These are phyloP conservation scores for Argentina anserina DNA, from an alignment of 306 rosid genomes.

Conservation along the genomic window DNA sequence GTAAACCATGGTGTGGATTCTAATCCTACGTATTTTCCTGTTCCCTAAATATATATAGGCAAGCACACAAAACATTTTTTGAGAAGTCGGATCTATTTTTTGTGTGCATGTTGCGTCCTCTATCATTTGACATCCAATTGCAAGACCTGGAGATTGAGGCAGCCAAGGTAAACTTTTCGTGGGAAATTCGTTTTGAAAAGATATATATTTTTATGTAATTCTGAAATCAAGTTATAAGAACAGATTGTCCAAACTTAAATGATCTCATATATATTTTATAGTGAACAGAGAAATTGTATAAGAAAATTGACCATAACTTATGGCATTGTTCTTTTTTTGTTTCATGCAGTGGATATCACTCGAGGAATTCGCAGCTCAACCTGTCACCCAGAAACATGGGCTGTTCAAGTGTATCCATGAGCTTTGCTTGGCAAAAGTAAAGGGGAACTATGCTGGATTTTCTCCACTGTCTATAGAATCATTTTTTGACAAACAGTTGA, in stretches of 20 bases:
- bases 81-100: slow-evolving; percentile 81
- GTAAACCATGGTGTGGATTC: background rate
- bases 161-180: slow-evolving; percentile 50
- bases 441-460: slow-evolving; percentile 58
- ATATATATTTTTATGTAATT: no score
- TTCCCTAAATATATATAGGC: slow-evolving; percentile 43
- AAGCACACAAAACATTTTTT: slow-evolving; percentile 65
- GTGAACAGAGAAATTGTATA: background rate
- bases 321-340: background rate
- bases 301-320: background rate
- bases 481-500: slow-evolving; percentile 17
- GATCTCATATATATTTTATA: background rate
- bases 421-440: slow-evolving; percentile 48
- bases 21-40: background rate
- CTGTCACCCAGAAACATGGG: slow-evolving; percentile 45
- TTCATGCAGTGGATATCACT: slow-evolving; percentile 74
- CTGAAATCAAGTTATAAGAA: background rate
- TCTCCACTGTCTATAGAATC: slow-evolving; percentile 40
- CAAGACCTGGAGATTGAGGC: slow-evolving; percentile 83
- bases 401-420: slow-evolving; percentile 37
- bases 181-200: background rate
- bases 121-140: slow-evolving; percentile 53
- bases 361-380: slow-evolving; percentile 65
- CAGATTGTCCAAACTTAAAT: background rate
- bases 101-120: slow-evolving; percentile 66